phyloP scores from a whole-genome alignment of 176 grass and related monocot genomes.

The Avena sativa region DNA sequence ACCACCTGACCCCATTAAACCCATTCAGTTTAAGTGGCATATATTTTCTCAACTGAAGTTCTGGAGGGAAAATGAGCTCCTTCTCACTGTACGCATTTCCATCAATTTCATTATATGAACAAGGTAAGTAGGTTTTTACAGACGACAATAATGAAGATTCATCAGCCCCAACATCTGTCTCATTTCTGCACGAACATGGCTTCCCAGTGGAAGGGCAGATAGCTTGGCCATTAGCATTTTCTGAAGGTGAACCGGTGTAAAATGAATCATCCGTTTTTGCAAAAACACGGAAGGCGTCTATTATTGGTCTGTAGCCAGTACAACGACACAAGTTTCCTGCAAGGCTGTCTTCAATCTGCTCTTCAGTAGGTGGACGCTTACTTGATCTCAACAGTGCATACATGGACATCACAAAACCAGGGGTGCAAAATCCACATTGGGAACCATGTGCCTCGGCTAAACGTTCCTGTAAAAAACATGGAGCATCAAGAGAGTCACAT shows the following conservation, averaged over 20 bases:
- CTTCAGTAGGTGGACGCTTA: conserved; percentile 74
- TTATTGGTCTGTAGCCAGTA: conserved; percentile 94
- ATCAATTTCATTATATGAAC: conserved; percentile 80
- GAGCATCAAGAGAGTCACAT: background rate
- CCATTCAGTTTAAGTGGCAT: conserved; percentile 75
- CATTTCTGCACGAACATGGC: conserved; percentile 79
- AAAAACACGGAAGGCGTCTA: conserved; percentile 96
- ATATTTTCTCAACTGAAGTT: conserved; percentile 72
- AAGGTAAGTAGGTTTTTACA: conserved; percentile 59
- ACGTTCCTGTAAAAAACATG: conserved; percentile 72
- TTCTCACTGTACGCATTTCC: conserved; percentile 76
- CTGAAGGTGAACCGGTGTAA: conserved; percentile 67
- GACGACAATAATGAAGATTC: conserved; percentile 38
- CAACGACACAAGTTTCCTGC: conserved; percentile 97
- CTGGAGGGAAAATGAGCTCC: conserved; percentile 95
- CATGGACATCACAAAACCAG: conserved; percentile 99
- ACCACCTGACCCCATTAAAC: conserved; percentile 82
- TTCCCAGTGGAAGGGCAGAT: conserved; percentile 94
- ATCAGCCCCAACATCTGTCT: conserved; percentile 31
- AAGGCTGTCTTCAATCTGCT: conserved; percentile 91
- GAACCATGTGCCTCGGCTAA: conserved; percentile 89
- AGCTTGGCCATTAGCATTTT: conserved; percentile 48
- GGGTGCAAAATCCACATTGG: conserved; percentile 99
- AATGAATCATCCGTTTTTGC: conserved; percentile 84
- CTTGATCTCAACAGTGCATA: conserved; percentile 92